A percentile compares a stretch with the other conserved stretches of the same genome.
phyloP scores from a whole-genome alignment of 2,329 filamentous ascomycete species.

The Paecilomyces formosus region DNA sequence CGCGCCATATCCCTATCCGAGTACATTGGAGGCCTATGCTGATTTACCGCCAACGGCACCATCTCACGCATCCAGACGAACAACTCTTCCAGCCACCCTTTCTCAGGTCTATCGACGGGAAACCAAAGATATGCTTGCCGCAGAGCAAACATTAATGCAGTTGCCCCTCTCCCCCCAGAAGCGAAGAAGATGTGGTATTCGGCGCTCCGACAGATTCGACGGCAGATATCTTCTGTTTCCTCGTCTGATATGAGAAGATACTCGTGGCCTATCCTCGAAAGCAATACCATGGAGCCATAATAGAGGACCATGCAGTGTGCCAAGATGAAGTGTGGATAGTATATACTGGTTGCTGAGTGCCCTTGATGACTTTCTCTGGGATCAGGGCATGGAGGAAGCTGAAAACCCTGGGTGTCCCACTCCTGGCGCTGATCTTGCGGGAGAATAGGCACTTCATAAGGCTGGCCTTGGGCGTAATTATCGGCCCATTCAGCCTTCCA shows the following conservation, averaged over 20 bases:
- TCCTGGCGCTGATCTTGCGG: background rate
- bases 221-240: background rate
- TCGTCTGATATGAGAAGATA: background rate
- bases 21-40: background rate
- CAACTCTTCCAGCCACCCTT: background rate
- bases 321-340: background rate
- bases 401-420: background rate
- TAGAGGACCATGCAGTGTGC: background rate
- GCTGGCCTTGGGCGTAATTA: background rate
- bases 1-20: background rate
- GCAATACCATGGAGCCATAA: background rate
- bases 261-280: background rate
- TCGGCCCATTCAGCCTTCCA: background rate
- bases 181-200: conserved; percentile 2
- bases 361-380: background rate
- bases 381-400: background rate
- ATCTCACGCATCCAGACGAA: background rate
- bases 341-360: background rate
- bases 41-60: background rate
- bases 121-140: background rate
- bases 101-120: background rate
- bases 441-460: background rate
- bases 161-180: background rate
- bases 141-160: background rate
- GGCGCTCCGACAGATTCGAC: background rate